Percentiles rank a stretch among this genome's conserved stretches.
Conservation (phyloP, 2,329 filamentous ascomycete genomes). For the Colletotrichum noveboracense region DNA sequence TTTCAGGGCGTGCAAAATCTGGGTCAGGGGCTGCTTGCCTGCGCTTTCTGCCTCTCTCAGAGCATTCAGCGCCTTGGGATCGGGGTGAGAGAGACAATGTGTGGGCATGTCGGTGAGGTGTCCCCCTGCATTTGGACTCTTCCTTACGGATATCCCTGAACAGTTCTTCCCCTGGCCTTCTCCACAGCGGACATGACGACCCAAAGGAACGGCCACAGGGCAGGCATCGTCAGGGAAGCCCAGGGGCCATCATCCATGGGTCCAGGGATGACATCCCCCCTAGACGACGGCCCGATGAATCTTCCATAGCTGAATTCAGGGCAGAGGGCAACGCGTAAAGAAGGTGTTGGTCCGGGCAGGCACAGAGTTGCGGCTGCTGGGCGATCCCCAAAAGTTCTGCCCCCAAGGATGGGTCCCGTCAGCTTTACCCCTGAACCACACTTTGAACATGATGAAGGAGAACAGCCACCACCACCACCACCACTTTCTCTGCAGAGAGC, state of each 20-base stretch:
- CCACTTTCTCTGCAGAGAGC: neutral
- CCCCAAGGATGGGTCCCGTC: neutral
- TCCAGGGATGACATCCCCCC: neutral
- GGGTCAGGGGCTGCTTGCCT: neutral
- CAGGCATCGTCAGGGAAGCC: neutral
- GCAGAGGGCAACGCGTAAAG: neutral
- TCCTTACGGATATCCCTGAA: neutral
- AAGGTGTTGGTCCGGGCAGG: neutral
- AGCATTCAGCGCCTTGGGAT: neutral
- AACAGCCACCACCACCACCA: neutral
- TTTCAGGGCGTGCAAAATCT: conserved; percentile 12
- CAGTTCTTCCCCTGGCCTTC: neutral
- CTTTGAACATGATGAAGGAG: neutral
- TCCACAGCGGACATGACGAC: neutral
- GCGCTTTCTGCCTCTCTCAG: neutral
- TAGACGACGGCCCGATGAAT: neutral
- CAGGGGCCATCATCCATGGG: neutral
- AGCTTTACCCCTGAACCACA: neutral
- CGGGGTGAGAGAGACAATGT: neutral
- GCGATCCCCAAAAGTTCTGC: neutral
- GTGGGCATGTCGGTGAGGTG: neutral
- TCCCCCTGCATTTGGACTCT: neutral
- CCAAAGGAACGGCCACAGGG: neutral
- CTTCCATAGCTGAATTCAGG: neutral
- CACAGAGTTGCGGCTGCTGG: conserved; percentile 13